Percentiles rank a stretch among this genome's conserved stretches.
phyloP scores from a whole-genome alignment of 345 rosid genomes.

The Pistacia integerrima region DNA sequence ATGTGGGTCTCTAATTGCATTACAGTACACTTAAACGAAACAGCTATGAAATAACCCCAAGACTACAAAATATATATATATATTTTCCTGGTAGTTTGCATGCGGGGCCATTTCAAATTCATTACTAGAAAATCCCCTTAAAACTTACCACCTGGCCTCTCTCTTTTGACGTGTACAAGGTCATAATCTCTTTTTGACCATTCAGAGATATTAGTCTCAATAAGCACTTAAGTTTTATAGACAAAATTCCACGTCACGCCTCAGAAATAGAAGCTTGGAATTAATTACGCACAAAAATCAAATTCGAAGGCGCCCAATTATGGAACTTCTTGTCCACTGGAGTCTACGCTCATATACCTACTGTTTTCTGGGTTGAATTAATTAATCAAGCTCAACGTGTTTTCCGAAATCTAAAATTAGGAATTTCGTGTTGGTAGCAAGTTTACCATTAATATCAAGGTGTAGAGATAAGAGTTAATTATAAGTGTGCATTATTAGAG shows the following conservation, averaged over 20 bases:
- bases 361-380: not conserved
- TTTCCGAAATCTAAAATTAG: not conserved
- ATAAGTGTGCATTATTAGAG: not conserved
- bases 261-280: not conserved
- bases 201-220: not conserved
- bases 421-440: not conserved
- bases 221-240: not conserved
- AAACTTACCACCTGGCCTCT: not conserved
- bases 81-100: too few species aligned
- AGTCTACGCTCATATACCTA: not conserved
- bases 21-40: not conserved
- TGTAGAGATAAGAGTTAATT: not conserved
- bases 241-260: too few species aligned
- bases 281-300: not conserved
- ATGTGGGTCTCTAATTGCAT: not conserved
- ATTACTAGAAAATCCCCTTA: not conserved
- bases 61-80: not conserved
- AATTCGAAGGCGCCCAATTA: not conserved
- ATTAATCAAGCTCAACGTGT: not conserved
- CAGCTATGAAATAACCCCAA: slow-evolving; percentile 2
- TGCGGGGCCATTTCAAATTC: not conserved
- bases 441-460: not conserved
- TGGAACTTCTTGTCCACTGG: not conserved
- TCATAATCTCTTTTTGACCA: slow-evolving; percentile 8
- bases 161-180: not conserved